Evolutionary conservation across 1,284 basidiomycete species (phyloP).

Genomic region (Trametes versicolor): DNA sequence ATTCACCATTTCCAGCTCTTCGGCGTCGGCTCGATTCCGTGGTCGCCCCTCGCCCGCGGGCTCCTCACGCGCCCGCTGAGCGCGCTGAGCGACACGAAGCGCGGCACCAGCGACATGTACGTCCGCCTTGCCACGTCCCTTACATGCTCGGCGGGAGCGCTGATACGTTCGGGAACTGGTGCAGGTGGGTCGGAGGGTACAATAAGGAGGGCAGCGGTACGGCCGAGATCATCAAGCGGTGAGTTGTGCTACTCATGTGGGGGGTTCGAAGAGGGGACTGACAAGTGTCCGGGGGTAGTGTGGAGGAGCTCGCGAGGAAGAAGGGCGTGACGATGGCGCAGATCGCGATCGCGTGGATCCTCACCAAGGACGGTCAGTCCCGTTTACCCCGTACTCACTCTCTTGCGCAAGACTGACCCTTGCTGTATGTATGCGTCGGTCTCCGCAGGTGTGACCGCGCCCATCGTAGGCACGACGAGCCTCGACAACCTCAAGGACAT

Average conservation of each 20-base stretch:
- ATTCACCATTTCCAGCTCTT: too few relatives aligned
- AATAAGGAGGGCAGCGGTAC: conserved; percentile 1
- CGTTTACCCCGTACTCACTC: too few relatives aligned
- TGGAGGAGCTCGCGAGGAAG: conserved; percentile 50
- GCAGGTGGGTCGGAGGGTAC: conserved; percentile 16
- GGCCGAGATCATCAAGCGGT: conserved; percentile 12
- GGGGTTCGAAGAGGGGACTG: too few relatives aligned
- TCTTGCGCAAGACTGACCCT: too few relatives aligned
- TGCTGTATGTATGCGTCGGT: too few relatives aligned
- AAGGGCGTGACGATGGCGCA: conserved; percentile 49
- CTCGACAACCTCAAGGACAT: conserved; percentile 46
- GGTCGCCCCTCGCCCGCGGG: conserved; percentile 61
- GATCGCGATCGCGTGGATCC: conserved; percentile 49
- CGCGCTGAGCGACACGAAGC: conserved; percentile 48
- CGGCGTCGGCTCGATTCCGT: conserved; percentile 53
- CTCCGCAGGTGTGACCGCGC: conserved; percentile 44
- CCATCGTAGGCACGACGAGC: conserved; percentile 51
- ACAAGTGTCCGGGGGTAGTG: too few relatives aligned
- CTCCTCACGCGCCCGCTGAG: conserved; percentile 53
- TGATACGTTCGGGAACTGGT: conserved; percentile 33
- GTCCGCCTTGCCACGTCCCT: not conserved
- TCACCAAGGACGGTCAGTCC: too few relatives aligned
- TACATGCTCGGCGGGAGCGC: too few relatives aligned
- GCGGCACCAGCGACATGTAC: too few relatives aligned
- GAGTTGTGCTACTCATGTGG: too few relatives aligned